A percentile compares a stretch with the other conserved stretches of the same genome.
Evolutionary conservation across 306 rosid species (phyloP).

Genomic region (Cucurbita moschata): DNA sequence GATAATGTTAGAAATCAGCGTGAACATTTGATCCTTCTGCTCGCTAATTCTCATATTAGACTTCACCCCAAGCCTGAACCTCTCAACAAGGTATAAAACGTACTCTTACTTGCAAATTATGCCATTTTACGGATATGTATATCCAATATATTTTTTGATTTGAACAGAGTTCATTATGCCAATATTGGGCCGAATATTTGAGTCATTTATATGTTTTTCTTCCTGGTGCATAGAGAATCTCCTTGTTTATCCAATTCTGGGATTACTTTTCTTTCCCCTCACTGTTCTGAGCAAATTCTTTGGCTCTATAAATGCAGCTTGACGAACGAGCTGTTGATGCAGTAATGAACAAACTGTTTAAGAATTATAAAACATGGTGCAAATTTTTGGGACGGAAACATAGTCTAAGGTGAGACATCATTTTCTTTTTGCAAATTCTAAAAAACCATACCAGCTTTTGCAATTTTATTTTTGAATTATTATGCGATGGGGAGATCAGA

Average conservation of each 20-base stretch:
- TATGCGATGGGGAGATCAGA: constrained; percentile 4
- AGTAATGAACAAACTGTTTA: constrained; percentile 60
- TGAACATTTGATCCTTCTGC: constrained; percentile 84
- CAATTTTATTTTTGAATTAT: neutral
- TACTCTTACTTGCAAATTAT: constrained; percentile 2
- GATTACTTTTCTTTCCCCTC: constrained; percentile 1
- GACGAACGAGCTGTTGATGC: constrained; percentile 81
- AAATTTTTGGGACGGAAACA: constrained; percentile 72
- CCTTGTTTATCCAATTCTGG: neutral
- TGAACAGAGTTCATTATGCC: neutral
- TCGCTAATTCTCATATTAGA: constrained; percentile 75
- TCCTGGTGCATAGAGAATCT: neutral
- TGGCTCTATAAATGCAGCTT: constrained; percentile 38
- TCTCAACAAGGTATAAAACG: constrained; percentile 59
- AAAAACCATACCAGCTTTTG: neutral
- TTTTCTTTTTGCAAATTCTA: constrained; percentile 2
- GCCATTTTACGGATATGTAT: neutral
- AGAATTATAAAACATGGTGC: constrained; percentile 87
- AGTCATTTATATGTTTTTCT: neutral
- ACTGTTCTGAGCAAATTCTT: neutral
- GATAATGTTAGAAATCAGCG: constrained; percentile 96
- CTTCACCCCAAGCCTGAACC: constrained; percentile 92
- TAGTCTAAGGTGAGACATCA: constrained; percentile 60
- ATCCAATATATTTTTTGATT: neutral
- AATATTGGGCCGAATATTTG: neutral